These are phyloP conservation scores for Entophlyctis helioformis DNA, from an alignment of 192 early-diverging fungal species.

Conservation along the genomic window DNA sequence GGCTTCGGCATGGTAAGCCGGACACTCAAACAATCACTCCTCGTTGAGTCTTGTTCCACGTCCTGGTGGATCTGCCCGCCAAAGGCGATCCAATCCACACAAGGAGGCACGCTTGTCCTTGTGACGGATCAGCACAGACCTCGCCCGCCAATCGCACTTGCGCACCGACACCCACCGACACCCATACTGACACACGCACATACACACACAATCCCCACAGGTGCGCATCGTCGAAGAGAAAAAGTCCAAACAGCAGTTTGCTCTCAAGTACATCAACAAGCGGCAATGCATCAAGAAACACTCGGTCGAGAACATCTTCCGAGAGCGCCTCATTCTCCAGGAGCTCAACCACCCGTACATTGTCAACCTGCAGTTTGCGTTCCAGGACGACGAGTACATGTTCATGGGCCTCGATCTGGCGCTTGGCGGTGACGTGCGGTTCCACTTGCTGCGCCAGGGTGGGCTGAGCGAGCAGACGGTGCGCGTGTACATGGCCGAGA, in stretches of 20 bases:
- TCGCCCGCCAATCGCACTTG: too few species aligned
- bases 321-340: constrained; percentile 84
- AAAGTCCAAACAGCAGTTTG: constrained; percentile 63
- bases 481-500: constrained; percentile 26
- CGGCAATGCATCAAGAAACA: constrained; percentile 72
- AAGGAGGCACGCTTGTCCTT: too few species aligned
- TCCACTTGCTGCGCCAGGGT: constrained; percentile 28
- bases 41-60: too few species aligned
- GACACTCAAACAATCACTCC: background rate
- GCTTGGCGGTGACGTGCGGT: constrained; percentile 47
- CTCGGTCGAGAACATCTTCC: constrained; percentile 78
- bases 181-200: too few species aligned
- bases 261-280: constrained; percentile 98
- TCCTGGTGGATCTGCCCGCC: too few species aligned
- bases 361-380: constrained; percentile 52
- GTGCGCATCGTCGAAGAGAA: constrained; percentile 89
- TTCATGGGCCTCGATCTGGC: constrained; percentile 54
- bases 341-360: constrained; percentile 78
- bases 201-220: too few species aligned
- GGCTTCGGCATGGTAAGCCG: constrained; percentile 80
- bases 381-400: constrained; percentile 51
- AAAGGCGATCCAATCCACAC: too few species aligned
- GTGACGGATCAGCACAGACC: too few species aligned
- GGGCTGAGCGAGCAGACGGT: constrained; percentile 28
- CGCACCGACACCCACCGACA: too few species aligned